Percentiles rank a stretch among this genome's conserved stretches.
These are phyloP conservation scores for Aspergillus panamensis DNA, from an alignment of 495 filamentous ascomycete genomes.

Conservation along the genomic window DNA sequence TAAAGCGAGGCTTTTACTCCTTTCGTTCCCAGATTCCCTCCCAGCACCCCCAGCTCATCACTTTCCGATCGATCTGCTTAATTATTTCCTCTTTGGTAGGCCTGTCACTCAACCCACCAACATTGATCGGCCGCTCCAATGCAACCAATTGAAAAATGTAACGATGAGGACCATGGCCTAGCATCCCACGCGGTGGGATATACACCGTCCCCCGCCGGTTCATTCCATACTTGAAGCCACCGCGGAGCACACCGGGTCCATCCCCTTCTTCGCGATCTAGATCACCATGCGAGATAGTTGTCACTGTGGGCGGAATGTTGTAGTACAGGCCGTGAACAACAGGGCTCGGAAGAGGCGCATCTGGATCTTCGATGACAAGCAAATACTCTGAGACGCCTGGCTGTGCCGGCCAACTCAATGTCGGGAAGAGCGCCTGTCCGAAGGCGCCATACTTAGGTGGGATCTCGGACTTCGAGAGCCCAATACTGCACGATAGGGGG, in stretches of 20 bases:
- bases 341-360: constrained; percentile 46
- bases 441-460: not conserved
- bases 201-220: constrained; percentile 35
- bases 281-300: constrained; percentile 31
- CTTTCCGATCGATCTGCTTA: constrained; percentile 35
- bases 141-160: constrained; percentile 48
- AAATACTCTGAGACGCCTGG: constrained; percentile 33
- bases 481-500: not conserved
- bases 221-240: constrained; percentile 42
- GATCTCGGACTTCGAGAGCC: not conserved
- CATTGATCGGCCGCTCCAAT: constrained; percentile 33
- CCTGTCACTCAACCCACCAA: not conserved
- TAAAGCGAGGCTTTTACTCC: not conserved
- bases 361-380: constrained; percentile 46
- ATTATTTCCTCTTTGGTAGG: not conserved
- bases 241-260: constrained; percentile 25
- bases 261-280: constrained; percentile 24
- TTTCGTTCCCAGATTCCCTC: constrained; percentile 35
- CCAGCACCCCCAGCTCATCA: constrained; percentile 47
- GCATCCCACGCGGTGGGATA: constrained; percentile 35
- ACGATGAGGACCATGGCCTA: constrained; percentile 47
- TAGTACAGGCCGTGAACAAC: constrained; percentile 46
- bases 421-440: not conserved
- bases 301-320: constrained; percentile 33
- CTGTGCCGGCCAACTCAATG: not conserved